A percentile compares a stretch with the other conserved stretches of the same genome.
Conservation (phyloP, 306 rosid species). For the Trifolium pratense region DNA sequence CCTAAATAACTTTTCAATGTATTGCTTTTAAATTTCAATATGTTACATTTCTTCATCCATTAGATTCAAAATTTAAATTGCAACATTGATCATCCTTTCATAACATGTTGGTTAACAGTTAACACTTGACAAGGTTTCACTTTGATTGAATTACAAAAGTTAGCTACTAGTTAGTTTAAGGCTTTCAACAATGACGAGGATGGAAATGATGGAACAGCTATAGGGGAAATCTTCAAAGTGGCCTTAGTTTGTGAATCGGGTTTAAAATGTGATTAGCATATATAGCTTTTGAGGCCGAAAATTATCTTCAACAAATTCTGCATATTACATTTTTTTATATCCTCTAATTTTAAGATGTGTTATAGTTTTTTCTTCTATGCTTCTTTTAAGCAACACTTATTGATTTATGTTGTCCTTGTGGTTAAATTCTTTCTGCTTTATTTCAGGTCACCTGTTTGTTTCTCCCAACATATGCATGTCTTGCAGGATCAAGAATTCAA, state of each 20-base stretch:
- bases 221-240: neutral
- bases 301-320: neutral
- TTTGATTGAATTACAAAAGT: constrained; percentile 18
- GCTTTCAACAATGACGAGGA: constrained; percentile 1
- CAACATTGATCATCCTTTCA: neutral
- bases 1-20: neutral
- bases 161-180: neutral
- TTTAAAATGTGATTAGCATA: constrained; percentile 8
- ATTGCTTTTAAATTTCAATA: neutral
- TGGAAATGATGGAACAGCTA: neutral
- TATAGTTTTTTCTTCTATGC: neutral
- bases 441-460: constrained; percentile 32
- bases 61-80: neutral
- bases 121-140: neutral
- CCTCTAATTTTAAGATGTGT: neutral
- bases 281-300: neutral
- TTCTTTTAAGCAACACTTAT: neutral
- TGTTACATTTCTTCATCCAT: neutral
- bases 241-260: constrained; percentile 6
- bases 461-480: neutral
- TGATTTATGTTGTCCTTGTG: constrained; percentile 5
- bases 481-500: constrained; percentile 13
- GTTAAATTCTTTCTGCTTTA: neutral
- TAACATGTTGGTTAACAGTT: neutral
- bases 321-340: neutral